Evolutionary conservation across 768 basidiomycete genomes (phyloP).

Genomic region (Termitomyces sp.): DNA sequence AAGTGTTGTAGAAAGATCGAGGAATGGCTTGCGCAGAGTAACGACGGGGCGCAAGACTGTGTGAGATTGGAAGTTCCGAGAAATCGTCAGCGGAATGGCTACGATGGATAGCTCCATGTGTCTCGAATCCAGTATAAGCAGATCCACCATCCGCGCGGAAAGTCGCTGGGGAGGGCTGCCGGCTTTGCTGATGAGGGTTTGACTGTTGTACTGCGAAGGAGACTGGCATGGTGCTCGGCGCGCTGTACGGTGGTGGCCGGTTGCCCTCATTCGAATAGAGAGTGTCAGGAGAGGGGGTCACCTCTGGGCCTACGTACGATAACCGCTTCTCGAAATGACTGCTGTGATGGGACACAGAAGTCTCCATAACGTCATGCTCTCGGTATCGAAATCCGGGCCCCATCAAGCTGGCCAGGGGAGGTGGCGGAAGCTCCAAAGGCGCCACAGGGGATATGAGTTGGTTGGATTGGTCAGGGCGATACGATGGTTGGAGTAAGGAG

Average conservation of each 20-base stretch:
- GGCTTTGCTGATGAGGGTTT: conserved; percentile 4
- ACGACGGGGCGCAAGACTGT: conserved; percentile 26
- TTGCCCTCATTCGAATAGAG: conserved; percentile 16
- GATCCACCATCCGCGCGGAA: conserved; percentile 10
- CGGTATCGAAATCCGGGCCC: conserved; percentile 28
- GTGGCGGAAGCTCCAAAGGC: conserved; percentile 39
- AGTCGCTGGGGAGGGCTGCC: conserved; percentile 4
- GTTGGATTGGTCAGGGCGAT: conserved; percentile 28
- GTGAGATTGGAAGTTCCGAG: conserved; percentile 22
- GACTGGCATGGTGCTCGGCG: conserved; percentile 17
- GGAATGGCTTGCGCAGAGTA: conserved; percentile 27
- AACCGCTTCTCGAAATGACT: conserved; percentile 26
- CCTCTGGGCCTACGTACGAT: conserved; percentile 11
- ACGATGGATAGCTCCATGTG: conserved; percentile 9
- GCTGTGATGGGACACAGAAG: conserved; percentile 19
- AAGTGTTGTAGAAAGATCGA: conserved; percentile 23
- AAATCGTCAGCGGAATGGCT: conserved; percentile 21
- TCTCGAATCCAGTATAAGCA: conserved; percentile 13
- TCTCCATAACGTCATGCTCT: conserved; percentile 19
- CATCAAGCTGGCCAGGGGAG: conserved; percentile 33
- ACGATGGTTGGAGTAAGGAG: conserved; percentile 35
- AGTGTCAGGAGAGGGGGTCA: conserved; percentile 16
- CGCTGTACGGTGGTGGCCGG: conserved; percentile 23
- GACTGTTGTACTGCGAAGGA: conserved; percentile 16
- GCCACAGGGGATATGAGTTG: conserved; percentile 22